Base-by-base conservation (phyloP, 441 rosid genomes). In the Eruca vesicaria region DNA sequence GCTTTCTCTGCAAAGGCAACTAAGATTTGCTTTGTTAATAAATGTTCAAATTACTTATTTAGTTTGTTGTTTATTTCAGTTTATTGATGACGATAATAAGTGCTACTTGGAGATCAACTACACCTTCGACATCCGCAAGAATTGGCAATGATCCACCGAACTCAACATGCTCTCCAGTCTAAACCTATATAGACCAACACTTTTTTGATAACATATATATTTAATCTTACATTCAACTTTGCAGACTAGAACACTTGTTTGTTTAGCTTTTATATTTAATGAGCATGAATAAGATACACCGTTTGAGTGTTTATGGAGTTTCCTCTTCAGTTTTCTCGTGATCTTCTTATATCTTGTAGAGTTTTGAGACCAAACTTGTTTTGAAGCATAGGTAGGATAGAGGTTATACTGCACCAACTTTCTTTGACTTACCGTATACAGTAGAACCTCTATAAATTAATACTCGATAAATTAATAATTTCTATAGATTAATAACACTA, bases 81-180 rank as follows among this genome's bases (percentile, higher is more conserved):
- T 93, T 38, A 35, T 93, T 68, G 98, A 93, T 68, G 98, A 93
- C 65, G 98, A 93, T 82, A 87, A 89, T 76, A 93, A 82, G 78
- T 87, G 88, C 86, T 85, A 91, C 85, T 77, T 93, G 85, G 98
- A 91, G 89, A 88, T 93, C 84, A 93, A 86, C 82, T 91, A 89
- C 77, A 88, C 88, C 35, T 91, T 93, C 1, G 96, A 88, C 79
- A 93, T 93, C 86, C 86, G 90, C 66, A 91, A 86, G 86, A 89
- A 85, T 2, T 91, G 97, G 96, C 76, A 69, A 50, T 79, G 76
- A 79, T 69, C 70, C 32, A 78, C 19, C 23, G n/a, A 11, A 12
- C 5, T 52, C 48, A 53, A 50, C 53, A 72, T 11, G 64, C 23
- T 64, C 31, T 57, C 3, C 23, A 57, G 56, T 26, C 58, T 28